phyloP scores from a whole-genome alignment of 1,284 basidiomycete genomes.

The Pholiota adiposa region DNA sequence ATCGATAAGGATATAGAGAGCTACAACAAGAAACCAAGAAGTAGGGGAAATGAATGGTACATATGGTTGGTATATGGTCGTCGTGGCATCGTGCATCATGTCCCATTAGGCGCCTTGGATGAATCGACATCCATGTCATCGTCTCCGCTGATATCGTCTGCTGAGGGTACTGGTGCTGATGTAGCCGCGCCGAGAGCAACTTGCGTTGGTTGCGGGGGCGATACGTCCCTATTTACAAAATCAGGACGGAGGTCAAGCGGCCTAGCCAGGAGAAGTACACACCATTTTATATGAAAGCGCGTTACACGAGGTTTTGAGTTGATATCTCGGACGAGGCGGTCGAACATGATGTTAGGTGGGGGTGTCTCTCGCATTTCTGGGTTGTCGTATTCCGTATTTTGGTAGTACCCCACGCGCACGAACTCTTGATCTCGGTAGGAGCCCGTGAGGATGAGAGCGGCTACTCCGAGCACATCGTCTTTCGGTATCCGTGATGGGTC shows the following conservation, averaged over 20 bases:
- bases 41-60: constrained; percentile 6
- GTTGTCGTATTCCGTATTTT: constrained; percentile 97
- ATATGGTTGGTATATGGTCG: neutral
- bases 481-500: constrained; percentile 77
- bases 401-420: constrained; percentile 98
- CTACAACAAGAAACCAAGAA: constrained; percentile 3
- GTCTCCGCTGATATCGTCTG: constrained; percentile 58
- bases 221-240: constrained; percentile 62
- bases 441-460: constrained; percentile 91
- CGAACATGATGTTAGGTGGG: constrained; percentile 74
- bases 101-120: constrained; percentile 7
- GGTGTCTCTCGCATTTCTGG: constrained; percentile 85
- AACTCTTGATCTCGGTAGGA: constrained; percentile 95
- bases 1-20: neutral
- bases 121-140: constrained; percentile 24
- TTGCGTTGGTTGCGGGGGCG: constrained; percentile 52
- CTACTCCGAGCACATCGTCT: constrained; percentile 88
- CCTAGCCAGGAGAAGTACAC: constrained; percentile 29
- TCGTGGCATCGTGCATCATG: neutral
- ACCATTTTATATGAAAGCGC: constrained; percentile 88
- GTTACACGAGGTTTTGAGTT: constrained; percentile 95
- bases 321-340: constrained; percentile 85
- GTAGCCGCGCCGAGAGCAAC: constrained; percentile 68
- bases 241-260: constrained; percentile 3
- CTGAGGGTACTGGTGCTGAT: constrained; percentile 80